Evolutionary conservation across 169 alveolate species (phyloP), one percentile per base, ranked within the genome.

Genomic region (Pseudocohnilembus persalinus): DNA sequence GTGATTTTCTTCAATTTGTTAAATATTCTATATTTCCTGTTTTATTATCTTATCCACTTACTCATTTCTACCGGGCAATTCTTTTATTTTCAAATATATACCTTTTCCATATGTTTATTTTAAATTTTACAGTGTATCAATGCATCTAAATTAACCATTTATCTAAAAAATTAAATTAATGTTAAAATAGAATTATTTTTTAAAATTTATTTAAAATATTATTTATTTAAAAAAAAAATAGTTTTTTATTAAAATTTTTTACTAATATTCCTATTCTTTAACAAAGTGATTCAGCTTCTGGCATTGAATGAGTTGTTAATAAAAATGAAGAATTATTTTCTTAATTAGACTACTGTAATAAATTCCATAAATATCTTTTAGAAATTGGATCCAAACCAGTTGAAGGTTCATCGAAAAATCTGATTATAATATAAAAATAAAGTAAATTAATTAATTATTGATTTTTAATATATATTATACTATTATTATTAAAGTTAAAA

Each of bases 351-450:
- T 85, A 34, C 78, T 89, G 89, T 4, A 91, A 49, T 31, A 92
- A 84, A 72, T 88, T 93, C 93, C 94, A 90, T 83, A 94, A 84
- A 84, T 87, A 88, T 81, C 96, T 89, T 83, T 95, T 89, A 0
- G 97, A 94, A 32, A 92, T 89, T 0, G 97, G 97, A 75, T 94
- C 97, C 77, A 94, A 89, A 31, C 97, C 97, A 29, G 94, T 90
- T 26, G 95, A 89, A 31, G 97, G 95, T 80, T 92, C 97, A 89
- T 94, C 97, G 64, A 94, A 90, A 79, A 92, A 89, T 34, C 68
- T 49, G 68, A 49, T 49, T 49, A 49, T 11, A 49, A 11, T 49
- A 11, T 49, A 49, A 49, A 11, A 49, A 49, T 4, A 11, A 20
- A 49, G 4, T 11, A 11, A 49, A 49, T 49, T 49, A 49, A 49